phyloP scores from a whole-genome alignment of 78 protist species.

The Monocercomonoides exilis region DNA sequence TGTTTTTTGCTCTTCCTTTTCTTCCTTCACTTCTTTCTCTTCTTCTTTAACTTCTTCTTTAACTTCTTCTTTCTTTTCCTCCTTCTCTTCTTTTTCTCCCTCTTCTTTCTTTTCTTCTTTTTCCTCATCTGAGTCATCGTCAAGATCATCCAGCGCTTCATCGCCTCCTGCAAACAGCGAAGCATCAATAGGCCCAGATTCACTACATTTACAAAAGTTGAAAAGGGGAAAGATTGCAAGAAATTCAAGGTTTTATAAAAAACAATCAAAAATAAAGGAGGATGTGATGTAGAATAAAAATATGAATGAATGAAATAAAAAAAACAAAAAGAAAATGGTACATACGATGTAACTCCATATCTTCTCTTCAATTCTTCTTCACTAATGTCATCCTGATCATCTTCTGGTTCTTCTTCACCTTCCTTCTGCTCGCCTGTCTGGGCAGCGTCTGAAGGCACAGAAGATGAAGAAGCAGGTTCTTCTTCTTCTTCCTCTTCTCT shows the following conservation, averaged over 20 bases:
- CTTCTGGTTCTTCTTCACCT: constrained; percentile 35
- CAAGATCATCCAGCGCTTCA: background rate
- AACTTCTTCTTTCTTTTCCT: background rate
- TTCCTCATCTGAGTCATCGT: background rate
- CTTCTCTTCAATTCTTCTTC: background rate
- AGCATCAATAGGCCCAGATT: background rate
- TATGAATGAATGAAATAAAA: background rate
- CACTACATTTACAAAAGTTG: background rate
- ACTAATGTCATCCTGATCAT: constrained; percentile 27
- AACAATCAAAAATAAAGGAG: background rate
- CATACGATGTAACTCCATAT: background rate
- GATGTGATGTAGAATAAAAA: too few relatives aligned
- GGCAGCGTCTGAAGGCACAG: too few relatives aligned
- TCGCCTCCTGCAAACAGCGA: background rate
- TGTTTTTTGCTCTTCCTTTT: too few relatives aligned
- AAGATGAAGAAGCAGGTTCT: constrained; percentile 12
- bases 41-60: too few relatives aligned
- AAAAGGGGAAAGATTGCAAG: background rate
- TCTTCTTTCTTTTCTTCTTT: background rate
- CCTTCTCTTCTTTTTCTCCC: background rate
- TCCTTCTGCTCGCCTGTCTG: constrained; percentile 15
- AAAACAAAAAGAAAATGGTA: background rate
- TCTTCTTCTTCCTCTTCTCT: constrained; percentile 17
- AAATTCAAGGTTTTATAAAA: background rate
- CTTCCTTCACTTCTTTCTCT: too few relatives aligned